Base-by-base conservation (phyloP, 2,329 filamentous ascomycete species). In the Fusarium tanahbumbuense region DNA sequence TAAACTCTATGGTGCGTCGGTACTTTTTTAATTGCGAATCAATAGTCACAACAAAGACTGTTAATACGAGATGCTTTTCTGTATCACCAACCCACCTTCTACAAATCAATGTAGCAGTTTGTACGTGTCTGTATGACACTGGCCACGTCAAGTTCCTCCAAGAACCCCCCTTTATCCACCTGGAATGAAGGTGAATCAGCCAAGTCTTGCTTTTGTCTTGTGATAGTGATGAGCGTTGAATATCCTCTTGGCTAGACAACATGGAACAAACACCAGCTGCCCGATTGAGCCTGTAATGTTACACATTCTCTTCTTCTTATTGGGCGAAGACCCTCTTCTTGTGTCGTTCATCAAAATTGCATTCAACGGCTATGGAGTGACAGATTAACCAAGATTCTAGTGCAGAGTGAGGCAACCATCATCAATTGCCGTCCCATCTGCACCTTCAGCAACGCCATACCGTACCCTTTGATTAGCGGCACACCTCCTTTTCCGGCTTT, bases 401-500 rank as follows among this genome's bases (percentile, higher is more conserved):
- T 6, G 15, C 32, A 40, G 23, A 37, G 10, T 48, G 47, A 53
- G 40, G 60, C 40, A 54, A 54, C 50, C 40, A 67, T 69, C 56
- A 52, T 49, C 54, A 64, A 63, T 52, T 70, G 66, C 60, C 56
- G 67, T 50, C 13, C 42, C 37, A 15, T 64, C 49, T 42, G 52
- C 49, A 64, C 55, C 52, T 57, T 23, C 49, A 60, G 49, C 45
- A 25, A 65, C 49, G 32, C 56, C 52, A 34, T 23, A 27, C 54
- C 27, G 47, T 67, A 11, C 45, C 18, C n/a, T 47, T 46, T 59
- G 44, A 50, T 68, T 60, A 64, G 71, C 62, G 68, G 71, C 66
- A 67, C 71, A 60, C 67, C 71, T 73, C 71, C 71, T 74, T 74
- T 74, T 61, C 58, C 27, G 30, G 50, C 46, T 57, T 54, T 53